phyloP scores from a whole-genome alignment of 2,329 filamentous ascomycete genomes.

The Ophiostoma piceae region DNA sequence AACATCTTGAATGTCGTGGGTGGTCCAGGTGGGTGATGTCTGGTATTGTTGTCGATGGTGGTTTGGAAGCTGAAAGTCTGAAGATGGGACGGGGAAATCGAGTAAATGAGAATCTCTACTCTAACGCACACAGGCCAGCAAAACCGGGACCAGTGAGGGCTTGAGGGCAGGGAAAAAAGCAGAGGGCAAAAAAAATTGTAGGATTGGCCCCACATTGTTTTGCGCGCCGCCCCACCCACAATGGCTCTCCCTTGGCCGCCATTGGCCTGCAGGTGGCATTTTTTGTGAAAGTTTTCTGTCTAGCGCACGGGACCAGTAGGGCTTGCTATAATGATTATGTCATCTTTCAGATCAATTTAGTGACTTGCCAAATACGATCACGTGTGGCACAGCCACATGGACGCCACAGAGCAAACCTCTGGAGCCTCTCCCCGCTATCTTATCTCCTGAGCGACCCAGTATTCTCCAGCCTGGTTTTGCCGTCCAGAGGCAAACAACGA shows the following conservation, averaged over 20 bases:
- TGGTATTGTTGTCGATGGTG: slow-evolving; percentile 31
- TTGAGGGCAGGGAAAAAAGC: slow-evolving; percentile 14
- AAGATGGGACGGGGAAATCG: slow-evolving; percentile 11
- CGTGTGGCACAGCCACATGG: neutral
- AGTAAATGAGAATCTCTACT: slow-evolving; percentile 16
- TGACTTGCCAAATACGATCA: neutral
- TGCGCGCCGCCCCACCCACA: neutral
- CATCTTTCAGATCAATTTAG: neutral
- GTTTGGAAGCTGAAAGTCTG: slow-evolving; percentile 21
- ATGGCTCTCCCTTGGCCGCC: neutral
- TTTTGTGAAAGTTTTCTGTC: slow-evolving; percentile 19
- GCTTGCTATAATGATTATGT: slow-evolving; percentile 23
- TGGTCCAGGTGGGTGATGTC: slow-evolving; percentile 30
- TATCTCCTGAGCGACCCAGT: neutral
- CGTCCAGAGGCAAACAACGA: neutral
- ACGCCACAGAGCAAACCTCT: neutral
- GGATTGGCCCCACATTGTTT: slow-evolving; percentile 1
- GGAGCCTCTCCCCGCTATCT: neutral
- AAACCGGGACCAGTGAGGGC: slow-evolving; percentile 12
- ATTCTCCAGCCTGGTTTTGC: neutral
- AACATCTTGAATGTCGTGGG: slow-evolving; percentile 62
- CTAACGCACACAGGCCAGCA: slow-evolving; percentile 12
- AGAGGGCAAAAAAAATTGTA: slow-evolving; percentile 23
- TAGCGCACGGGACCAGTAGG: slow-evolving; percentile 28
- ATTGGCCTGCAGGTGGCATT: slow-evolving; percentile 20